Conservation (phyloP, 2,329 filamentous ascomycete species). For the Passalora sequoiae region DNA sequence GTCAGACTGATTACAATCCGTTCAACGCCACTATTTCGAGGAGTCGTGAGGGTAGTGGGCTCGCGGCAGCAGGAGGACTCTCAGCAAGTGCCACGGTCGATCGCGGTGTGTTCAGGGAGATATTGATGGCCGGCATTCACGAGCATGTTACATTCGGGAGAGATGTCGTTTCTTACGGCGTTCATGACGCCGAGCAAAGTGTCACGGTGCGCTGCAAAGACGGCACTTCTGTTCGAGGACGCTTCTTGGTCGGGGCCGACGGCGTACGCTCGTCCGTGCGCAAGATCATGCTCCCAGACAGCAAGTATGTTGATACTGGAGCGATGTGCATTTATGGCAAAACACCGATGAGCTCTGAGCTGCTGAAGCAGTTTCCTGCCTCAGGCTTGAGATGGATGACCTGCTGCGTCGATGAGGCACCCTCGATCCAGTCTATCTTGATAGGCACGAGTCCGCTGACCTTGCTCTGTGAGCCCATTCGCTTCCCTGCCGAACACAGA, state of each 20-base stretch:
- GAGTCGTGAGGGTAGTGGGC: slow-evolving; percentile 17
- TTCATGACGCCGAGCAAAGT: slow-evolving; percentile 5
- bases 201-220: slow-evolving; percentile 18
- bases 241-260: slow-evolving; percentile 23
- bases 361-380: slow-evolving; percentile 16
- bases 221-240: slow-evolving; percentile 11
- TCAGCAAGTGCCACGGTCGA: slow-evolving; percentile 21
- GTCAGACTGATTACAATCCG: slow-evolving; percentile 21
- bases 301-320: slow-evolving; percentile 20
- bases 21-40: slow-evolving; percentile 19
- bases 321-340: slow-evolving; percentile 25
- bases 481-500: slow-evolving; percentile 16
- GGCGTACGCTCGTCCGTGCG: slow-evolving; percentile 23
- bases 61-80: slow-evolving; percentile 14
- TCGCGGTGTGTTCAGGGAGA: slow-evolving; percentile 16
- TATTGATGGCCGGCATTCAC: slow-evolving; percentile 21
- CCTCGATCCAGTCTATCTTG: slow-evolving; percentile 20
- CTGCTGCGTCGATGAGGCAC: slow-evolving; percentile 14
- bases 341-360: slow-evolving; percentile 19
- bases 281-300: slow-evolving; percentile 17
- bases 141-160: slow-evolving; percentile 20
- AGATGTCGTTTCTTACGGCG: slow-evolving; percentile 15
- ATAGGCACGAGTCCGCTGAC: slow-evolving; percentile 22
- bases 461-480: slow-evolving; percentile 21
- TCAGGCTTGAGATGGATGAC: slow-evolving; percentile 22